These are phyloP conservation scores for Clavariopsis aquatica DNA, from an alignment of 495 filamentous ascomycete species.

Conservation along the genomic window DNA sequence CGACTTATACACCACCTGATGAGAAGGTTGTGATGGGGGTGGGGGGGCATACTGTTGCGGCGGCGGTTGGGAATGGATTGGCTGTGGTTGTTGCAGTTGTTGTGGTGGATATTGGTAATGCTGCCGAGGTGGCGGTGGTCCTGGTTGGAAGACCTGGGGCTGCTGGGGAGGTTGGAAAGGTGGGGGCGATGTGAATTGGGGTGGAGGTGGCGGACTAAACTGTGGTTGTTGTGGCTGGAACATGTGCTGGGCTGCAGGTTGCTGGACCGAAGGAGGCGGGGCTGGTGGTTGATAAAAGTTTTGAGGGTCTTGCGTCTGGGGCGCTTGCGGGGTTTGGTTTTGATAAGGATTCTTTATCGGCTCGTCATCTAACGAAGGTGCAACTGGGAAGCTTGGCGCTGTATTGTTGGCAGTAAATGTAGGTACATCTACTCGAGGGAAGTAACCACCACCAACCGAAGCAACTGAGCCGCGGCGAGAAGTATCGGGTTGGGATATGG, in stretches of 20 bases:
- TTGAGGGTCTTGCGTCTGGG: constrained; percentile 25
- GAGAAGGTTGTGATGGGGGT: constrained; percentile 16
- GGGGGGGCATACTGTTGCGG: constrained; percentile 35
- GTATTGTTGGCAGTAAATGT: constrained; percentile 43
- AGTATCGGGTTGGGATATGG: constrained; percentile 40
- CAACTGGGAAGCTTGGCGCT: constrained; percentile 28
- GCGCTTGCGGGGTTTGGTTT: constrained; percentile 16
- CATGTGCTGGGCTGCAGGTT: constrained; percentile 7
- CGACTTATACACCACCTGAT: constrained; percentile 41
- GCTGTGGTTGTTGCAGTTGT: constrained; percentile 17
- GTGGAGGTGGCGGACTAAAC: constrained; percentile 9
- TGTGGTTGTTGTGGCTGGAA: constrained; percentile 22
- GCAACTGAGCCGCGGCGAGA: constrained; percentile 35
- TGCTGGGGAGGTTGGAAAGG: constrained; percentile 16
- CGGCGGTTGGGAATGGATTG: constrained; percentile 10
- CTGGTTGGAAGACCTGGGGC: constrained; percentile 44
- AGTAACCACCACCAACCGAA: constrained; percentile 57
- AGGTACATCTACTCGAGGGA: constrained; percentile 50
- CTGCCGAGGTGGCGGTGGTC: constrained; percentile 19
- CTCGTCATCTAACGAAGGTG: constrained; percentile 29
- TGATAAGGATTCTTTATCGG: constrained; percentile 24
- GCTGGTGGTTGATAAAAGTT: constrained; percentile 33
- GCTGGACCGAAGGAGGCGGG: constrained; percentile 18
- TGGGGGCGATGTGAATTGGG: constrained; percentile 1
- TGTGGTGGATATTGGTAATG: constrained; percentile 17